Conservation (phyloP, 1,139 yeast species). For the Wickerhamiella infanticola region DNA sequence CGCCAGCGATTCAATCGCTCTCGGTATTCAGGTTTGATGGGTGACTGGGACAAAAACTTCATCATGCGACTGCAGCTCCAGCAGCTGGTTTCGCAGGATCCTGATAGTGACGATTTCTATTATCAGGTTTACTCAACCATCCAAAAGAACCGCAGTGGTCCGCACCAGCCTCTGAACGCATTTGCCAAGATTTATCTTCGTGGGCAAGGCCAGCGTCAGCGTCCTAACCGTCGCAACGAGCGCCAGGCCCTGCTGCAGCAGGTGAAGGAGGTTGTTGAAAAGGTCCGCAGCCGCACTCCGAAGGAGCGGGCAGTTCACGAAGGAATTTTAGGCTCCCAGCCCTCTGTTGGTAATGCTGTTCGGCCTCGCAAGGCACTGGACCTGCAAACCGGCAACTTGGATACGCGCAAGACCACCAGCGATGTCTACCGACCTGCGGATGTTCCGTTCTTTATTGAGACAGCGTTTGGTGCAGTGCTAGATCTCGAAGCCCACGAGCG, state of each 20-base stretch:
- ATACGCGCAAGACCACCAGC: slow-evolving; percentile 5
- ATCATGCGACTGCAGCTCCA: slow-evolving; percentile 89
- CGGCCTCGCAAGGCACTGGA: slow-evolving; percentile 20
- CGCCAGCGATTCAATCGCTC: slow-evolving; percentile 7
- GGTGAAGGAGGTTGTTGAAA: slow-evolving; percentile 85
- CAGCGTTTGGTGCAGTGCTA: slow-evolving; percentile 62
- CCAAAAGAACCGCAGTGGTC: slow-evolving; percentile 30
- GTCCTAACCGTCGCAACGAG: slow-evolving; percentile 63
- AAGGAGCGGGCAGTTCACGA: slow-evolving; percentile 73
- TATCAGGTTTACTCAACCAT: slow-evolving; percentile 86
- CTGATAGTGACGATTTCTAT: slow-evolving; percentile 91
- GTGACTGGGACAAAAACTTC: slow-evolving; percentile 90
- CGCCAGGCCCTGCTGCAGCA: slow-evolving; percentile 97
- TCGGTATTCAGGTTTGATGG: slow-evolving; percentile 68
- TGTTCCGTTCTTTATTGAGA: slow-evolving; percentile 41
- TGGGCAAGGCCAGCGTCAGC: slow-evolving; percentile 81
- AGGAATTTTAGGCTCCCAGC: slow-evolving; percentile 74
- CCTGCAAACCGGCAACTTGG: slow-evolving; percentile 20
- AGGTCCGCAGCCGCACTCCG: slow-evolving; percentile 36
- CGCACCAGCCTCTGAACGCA: slow-evolving; percentile 33
- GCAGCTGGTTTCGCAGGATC: slow-evolving; percentile 93
- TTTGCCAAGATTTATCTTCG: slow-evolving; percentile 92
- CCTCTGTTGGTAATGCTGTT: slow-evolving; percentile 19
- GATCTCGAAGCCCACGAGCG: slow-evolving; percentile 75
- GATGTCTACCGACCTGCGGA: slow-evolving; percentile 12